Conservation (phyloP, 2,329 filamentous ascomycete genomes). For the Calonectria hongkongensis region DNA sequence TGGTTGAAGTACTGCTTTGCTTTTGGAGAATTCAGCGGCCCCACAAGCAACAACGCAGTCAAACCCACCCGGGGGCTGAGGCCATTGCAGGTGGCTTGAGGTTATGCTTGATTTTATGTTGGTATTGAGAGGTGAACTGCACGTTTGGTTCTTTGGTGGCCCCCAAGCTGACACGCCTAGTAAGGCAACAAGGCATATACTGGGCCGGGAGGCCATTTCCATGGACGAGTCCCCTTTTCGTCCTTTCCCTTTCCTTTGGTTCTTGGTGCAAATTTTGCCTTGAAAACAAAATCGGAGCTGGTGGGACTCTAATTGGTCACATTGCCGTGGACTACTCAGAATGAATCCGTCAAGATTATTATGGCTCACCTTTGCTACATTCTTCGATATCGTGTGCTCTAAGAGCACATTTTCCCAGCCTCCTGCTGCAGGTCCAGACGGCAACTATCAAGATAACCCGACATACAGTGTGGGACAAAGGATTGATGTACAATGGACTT, state of each 20-base stretch:
- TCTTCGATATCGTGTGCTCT: not conserved
- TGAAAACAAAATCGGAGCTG: not conserved
- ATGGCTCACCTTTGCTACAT: not conserved
- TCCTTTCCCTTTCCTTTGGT: not conserved
- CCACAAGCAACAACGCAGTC: too few relatives aligned
- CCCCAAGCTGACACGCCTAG: not conserved
- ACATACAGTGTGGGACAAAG: conserved; percentile 47
- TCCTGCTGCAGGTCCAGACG: not conserved
- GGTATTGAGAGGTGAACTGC: not conserved
- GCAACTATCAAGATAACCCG: conserved; percentile 52
- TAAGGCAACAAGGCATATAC: not conserved
- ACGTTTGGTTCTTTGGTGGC: not conserved
- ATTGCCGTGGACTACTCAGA: not conserved
- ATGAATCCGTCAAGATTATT: not conserved
- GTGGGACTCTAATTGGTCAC: not conserved
- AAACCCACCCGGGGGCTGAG: not conserved
- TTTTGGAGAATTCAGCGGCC: too few relatives aligned
- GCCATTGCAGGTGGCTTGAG: not conserved
- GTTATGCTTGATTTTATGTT: not conserved
- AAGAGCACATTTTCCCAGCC: conserved; percentile 27
- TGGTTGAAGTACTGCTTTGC: too few relatives aligned
- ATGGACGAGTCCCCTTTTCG: not conserved
- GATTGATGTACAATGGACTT: conserved; percentile 52
- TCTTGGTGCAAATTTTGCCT: too few relatives aligned
- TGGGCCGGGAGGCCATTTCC: not conserved